These are phyloP conservation scores for Ceratocystis destructans DNA, from an alignment of 2,329 filamentous ascomycete genomes.

Conservation along the genomic window DNA sequence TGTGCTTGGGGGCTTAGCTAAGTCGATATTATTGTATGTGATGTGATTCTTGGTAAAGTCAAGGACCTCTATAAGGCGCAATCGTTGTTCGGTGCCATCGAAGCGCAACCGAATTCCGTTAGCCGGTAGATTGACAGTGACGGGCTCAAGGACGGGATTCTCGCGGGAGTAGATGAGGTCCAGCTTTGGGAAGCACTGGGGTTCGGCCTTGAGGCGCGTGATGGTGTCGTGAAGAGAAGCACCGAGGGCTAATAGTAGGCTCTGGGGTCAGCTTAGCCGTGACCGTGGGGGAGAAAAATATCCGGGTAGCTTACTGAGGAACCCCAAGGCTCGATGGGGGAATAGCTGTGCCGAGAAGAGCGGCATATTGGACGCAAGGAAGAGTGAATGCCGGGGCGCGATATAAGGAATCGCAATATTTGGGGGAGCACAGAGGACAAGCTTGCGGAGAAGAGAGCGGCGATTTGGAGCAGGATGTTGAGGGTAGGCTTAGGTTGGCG, in stretches of 20 bases:
- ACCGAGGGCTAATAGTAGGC: slow-evolving; percentile 52
- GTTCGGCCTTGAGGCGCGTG: slow-evolving; percentile 76
- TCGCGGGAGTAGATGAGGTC: slow-evolving; percentile 68
- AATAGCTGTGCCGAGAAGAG: slow-evolving; percentile 48
- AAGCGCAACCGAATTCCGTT: slow-evolving; percentile 88
- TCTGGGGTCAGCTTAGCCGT: neutral
- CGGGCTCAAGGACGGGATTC: slow-evolving; percentile 58
- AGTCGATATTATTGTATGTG: slow-evolving; percentile 64
- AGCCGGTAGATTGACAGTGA: slow-evolving; percentile 60
- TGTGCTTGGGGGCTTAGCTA: slow-evolving; percentile 47
- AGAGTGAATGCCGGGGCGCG: neutral
- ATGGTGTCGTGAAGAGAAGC: slow-evolving; percentile 83
- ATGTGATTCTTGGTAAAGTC: slow-evolving; percentile 80
- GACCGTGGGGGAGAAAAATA: neutral
- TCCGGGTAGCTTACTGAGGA: slow-evolving; percentile 31
- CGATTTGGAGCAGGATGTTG: neutral
- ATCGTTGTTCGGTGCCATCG: slow-evolving; percentile 80
- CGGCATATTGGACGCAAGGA: slow-evolving; percentile 27
- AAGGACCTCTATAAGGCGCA: slow-evolving; percentile 78
- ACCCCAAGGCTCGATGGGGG: slow-evolving; percentile 53
- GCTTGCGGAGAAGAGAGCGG: neutral
- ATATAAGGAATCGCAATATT: neutral
- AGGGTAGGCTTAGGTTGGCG: too few species aligned
- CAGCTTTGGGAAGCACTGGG: slow-evolving; percentile 67
- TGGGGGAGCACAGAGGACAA: neutral